Percentiles rank a stretch among this genome's conserved stretches.
phyloP scores from a whole-genome alignment of 768 basidiomycete species.

The Leccinum longicurvipes region DNA sequence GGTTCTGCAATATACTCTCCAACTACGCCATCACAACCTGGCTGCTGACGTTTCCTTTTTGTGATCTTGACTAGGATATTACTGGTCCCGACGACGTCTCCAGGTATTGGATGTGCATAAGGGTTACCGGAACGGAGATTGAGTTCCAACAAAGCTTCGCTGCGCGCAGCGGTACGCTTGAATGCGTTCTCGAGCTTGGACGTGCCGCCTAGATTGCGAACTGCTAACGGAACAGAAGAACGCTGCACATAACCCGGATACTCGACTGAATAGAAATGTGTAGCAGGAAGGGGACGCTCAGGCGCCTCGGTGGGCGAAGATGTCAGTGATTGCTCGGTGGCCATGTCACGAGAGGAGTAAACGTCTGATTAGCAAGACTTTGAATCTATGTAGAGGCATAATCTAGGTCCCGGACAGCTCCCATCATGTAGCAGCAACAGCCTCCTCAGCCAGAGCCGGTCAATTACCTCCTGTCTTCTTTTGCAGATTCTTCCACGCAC shows the following conservation, averaged over 20 bases:
- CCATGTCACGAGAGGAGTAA: constrained; percentile 4
- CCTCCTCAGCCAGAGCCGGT: background rate
- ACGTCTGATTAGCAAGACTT: constrained; percentile 7
- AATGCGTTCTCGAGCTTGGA: constrained; percentile 73
- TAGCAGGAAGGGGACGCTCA: constrained; percentile 47
- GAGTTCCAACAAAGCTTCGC: constrained; percentile 71
- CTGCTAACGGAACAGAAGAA: constrained; percentile 56
- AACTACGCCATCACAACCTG: constrained; percentile 25
- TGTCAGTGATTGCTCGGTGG: constrained; percentile 5
- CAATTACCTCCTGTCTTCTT: constrained; percentile 25
- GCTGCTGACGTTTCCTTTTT: constrained; percentile 57
- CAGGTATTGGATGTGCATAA: constrained; percentile 81
- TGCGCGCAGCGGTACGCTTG: constrained; percentile 59
- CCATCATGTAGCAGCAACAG: background rate
- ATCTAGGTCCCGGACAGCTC: background rate
- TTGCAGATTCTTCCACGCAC: constrained; percentile 35
- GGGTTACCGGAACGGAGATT: constrained; percentile 69
- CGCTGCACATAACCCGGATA: constrained; percentile 83
- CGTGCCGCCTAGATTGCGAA: constrained; percentile 69
- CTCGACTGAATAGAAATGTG: constrained; percentile 76
- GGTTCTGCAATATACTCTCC: constrained; percentile 77
- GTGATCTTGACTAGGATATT: constrained; percentile 87
- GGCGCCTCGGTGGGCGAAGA: constrained; percentile 31
- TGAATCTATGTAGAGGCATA: background rate
- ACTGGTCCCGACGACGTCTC: constrained; percentile 70